These are phyloP conservation scores for Catharanthus roseus DNA, from an alignment of 257 asterid species.

Conservation along the genomic window DNA sequence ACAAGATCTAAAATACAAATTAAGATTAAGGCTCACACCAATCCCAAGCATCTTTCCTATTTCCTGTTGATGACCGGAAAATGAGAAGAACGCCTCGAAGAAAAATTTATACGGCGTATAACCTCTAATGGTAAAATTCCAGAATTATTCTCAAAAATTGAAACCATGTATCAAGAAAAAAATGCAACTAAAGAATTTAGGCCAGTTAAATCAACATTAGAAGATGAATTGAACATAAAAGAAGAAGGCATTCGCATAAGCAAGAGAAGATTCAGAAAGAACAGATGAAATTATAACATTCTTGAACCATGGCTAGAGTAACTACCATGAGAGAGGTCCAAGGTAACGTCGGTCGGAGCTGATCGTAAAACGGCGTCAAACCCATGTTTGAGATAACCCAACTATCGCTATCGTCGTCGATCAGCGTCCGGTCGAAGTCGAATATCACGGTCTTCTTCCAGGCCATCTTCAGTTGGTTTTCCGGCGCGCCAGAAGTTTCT, in stretches of 20 bases:
- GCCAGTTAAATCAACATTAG: not conserved
- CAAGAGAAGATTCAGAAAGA: not conserved
- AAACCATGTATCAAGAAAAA: not conserved
- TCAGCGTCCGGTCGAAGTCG: constrained; percentile 74
- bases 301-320: not conserved
- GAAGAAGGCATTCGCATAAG: not conserved
- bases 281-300: not conserved
- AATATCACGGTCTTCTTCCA: constrained; percentile 40
- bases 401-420: constrained; percentile 71
- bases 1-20: not conserved
- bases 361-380: constrained; percentile 46
- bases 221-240: not conserved
- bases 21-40: too few relatives aligned
- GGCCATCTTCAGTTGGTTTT: constrained; percentile 26
- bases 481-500: constrained; percentile 9
- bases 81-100: not conserved
- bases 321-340: constrained; percentile 85
- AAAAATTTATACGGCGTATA: not conserved
- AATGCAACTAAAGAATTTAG: not conserved
- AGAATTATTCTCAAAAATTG: not conserved
- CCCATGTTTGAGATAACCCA: constrained; percentile 71
- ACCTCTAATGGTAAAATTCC: not conserved
- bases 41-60: not conserved
- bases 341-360: constrained; percentile 56
- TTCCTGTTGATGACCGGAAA: not conserved